Evolutionary conservation across 148 eudicot genomes (phyloP).

Genomic region (Chenopodium quinoa): DNA sequence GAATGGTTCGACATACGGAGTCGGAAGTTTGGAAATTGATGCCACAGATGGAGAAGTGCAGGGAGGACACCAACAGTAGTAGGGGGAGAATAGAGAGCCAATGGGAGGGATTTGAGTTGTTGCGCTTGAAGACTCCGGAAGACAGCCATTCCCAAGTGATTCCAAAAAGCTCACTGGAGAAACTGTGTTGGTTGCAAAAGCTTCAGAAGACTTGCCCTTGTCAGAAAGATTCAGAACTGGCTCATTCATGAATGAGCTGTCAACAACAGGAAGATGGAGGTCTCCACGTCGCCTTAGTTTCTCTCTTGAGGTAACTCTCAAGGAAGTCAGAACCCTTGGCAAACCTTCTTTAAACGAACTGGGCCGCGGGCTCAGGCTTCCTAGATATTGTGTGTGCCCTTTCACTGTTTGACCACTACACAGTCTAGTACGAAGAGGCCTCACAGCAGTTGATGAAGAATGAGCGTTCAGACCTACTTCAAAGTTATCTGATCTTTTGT

Average conservation of each 20-base stretch:
- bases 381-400: slow-evolving; percentile 39
- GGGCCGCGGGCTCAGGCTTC: slow-evolving; percentile 63
- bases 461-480: slow-evolving; percentile 31
- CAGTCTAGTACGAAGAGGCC: slow-evolving; percentile 45
- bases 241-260: slow-evolving; percentile 27
- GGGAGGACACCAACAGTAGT: slow-evolving; percentile 95
- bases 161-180: slow-evolving; percentile 42
- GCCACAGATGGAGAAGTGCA: slow-evolving; percentile 48
- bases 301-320: slow-evolving; percentile 50
- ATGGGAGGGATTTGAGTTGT: slow-evolving; percentile 42
- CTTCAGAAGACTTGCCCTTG: slow-evolving; percentile 34
- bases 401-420: slow-evolving; percentile 42
- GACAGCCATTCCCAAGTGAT: slow-evolving; percentile 40
- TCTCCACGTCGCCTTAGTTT: slow-evolving; percentile 57
- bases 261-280: slow-evolving; percentile 28
- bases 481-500: slow-evolving; percentile 25
- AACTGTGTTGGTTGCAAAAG: slow-evolving; percentile 15
- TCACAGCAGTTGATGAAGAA: slow-evolving; percentile 31
- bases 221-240: slow-evolving; percentile 29
- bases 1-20: slow-evolving; percentile 43
- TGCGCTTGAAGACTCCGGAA: slow-evolving; percentile 31
- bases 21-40: slow-evolving; percentile 38
- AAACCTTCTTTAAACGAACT: slow-evolving; percentile 60
- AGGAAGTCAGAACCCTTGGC: slow-evolving; percentile 38
- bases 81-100: slow-evolving; percentile 59